Base-by-base conservation (phyloP, 2,329 filamentous ascomycete species). In the Didymella exigua region DNA sequence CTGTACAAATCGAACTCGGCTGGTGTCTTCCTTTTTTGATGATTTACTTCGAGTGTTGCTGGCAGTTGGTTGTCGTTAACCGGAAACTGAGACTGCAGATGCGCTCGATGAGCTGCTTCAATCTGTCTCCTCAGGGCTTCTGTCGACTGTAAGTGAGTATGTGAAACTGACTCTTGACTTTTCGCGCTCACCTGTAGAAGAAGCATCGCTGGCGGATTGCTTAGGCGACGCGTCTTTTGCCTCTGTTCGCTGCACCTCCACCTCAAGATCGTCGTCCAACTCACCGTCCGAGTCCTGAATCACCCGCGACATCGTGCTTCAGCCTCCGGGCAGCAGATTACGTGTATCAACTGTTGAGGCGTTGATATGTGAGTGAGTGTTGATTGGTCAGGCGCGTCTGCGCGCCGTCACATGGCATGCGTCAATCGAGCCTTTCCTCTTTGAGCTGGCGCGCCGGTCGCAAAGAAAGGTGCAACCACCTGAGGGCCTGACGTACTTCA, bases 251-350 rank as follows among this genome's bases (percentile, higher is more conserved):
- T 49, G 49, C 13, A 46, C 38, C n/a, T 56, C 56, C 34, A 36
- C 30, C 23, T 61, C 67, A 14, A 71, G 50, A 31, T 70, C 70
- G 3, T 72, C 70, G n/a, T 73, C 70, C 9, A 67, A 55, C 37
- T 73, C 73, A 19, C 74, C 73, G 48, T 75, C 72, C 2, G 73
- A 75, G 47, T 75, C 73, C 46, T 73, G 71, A 23, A 75, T 69
- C 18, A 73, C 61, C 16, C 71, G 64, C 54, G 67, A 61, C 52
- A 60, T 68, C 27, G 31, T 38, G 31, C 24, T 47, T 56, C 51
- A 63, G 41, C 18, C 37, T 37, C 19, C 19, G 2, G 11, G n/a
- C 4, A 14, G 29, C 5, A 8, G 10, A 6, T 9, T 1, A 3
- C n/a, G n/a, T 5, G 21, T 18, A 38, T 13, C 16, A 13, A 23